Base-by-base conservation (phyloP, 805 yeast species). In the Candida tallmaniae region DNA sequence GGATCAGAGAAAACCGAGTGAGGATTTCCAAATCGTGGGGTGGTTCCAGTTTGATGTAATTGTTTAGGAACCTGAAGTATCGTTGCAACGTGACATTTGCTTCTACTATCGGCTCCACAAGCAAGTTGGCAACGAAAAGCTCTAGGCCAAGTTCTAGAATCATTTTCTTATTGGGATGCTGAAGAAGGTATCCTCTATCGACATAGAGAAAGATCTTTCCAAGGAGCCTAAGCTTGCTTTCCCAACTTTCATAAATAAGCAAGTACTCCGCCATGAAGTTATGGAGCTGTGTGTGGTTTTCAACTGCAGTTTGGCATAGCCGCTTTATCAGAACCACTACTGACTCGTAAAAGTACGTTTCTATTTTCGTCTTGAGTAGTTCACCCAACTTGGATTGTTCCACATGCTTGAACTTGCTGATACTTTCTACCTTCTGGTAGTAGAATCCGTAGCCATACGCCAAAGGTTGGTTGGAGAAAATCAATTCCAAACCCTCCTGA, bases 151-250 rank as follows among this genome's bases (percentile, higher is more conserved):
- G 41, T 31, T 53, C 48, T 22, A 46, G 22, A 6, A 64, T 58
- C 31, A 51, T 46, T 17, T 40, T 37, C 31, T 53, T 54, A n/a
- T 41, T 38, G 3, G 62, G 57, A 34, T 62, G 68, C 22, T 46
- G 58, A 24, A 51, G 42, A 10, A 65, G 49, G 34, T 65, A 65
- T 13, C 52, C 45, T 24, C 62, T 41, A 45, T 65, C 72, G 31
- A 64, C 40, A 32, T 59, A 63, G 4, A 64, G 37, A 32, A 62
- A 65, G 15, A 64, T 34, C 40, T 56, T 58, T 27, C 51, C 42
- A 28, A 65, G 39, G 5, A 47, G 27, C 11, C 32, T 27, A 19
- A 65, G 35, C 31, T 48, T 52, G 1, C 25, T 16, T 23, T 47
- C 54, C 65, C 64, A 65, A 5, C 24, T 30, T 4, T 41, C 32